Base-by-base conservation (phyloP, 2,329 filamentous ascomycete species). In the Ramularia collo-cygni region DNA sequence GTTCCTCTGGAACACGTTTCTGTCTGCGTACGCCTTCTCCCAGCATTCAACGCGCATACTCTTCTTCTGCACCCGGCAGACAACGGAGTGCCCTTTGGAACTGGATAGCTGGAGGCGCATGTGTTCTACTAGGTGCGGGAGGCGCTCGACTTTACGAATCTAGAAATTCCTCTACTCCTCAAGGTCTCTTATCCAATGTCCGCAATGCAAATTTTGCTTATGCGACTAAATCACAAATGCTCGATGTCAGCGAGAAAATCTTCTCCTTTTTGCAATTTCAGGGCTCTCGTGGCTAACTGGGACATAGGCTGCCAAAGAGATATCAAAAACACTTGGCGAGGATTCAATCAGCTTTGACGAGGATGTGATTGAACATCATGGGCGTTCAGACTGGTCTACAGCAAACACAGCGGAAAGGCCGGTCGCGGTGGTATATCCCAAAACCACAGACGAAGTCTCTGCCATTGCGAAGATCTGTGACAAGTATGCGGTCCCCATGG, bases 341-440 rank as follows among this genome's bases (percentile, higher is more conserved):
- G 49, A 52, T 13, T 30, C 35, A 3, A 42, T 52, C 30, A 48
- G 39, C 31, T 52, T 43, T 19, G 49, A 52, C 17, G 47, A 47
- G 16, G 47, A 50, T 21, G 49, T 50, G 15, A 50, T 52, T 14
- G 47, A 52, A 26, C 39, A 47, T 26, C 49, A 52, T 29, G 49
- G 49, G 3, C 42, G 37, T 12, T 47, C 47, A 3, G 49, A 52
- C 18, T 52, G 49, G 49, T 47, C 44, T 1, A 50, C 49, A 3
- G 43, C 42, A 8, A 52, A 48, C 15, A 50, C 46, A 3, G 19
- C 24, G 19, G 44, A 38, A 13, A 40, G 49, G 6, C 49, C 49
- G 1, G 44, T 50, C 9, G 49, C 49, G 12, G 49, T 52, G 3
- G 49, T 52, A 6, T 50, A 47, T 12, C 47, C 46, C 2, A 36